Evolutionary conservation across 768 basidiomycete genomes (phyloP), one percentile per base, ranked within the genome.

Genomic region (Psilocybe tampanensis): DNA sequence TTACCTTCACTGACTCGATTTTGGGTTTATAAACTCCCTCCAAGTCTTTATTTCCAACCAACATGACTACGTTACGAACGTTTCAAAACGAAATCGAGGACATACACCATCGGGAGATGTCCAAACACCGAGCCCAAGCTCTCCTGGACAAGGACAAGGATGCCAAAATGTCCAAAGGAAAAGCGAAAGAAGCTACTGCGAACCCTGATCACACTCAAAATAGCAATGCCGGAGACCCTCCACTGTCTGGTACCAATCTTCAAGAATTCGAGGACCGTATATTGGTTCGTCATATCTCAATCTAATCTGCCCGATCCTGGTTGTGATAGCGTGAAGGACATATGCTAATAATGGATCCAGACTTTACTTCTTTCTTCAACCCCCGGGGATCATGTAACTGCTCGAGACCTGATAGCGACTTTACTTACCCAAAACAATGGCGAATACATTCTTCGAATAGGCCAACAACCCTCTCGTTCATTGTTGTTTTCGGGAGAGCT

Each of bases 81-180:
- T 87, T 88, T 64, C 90, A 93, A 70, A 80, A 72, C 64, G 89
- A 91, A 72, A 93, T 92, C 59, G 86, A 92, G 59, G 83, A 89
- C 61, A 88, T 92, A 64, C 84, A 85, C 56, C 76, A 81, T 62
- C 83, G 86, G 48, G 89, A 91, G 71, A 73, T 84, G 44, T 73
- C 79, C 26, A 90, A 82, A 70, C 86, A 90, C 61, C 82, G 88
- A 39, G 63, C 71, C 9, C 75, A 76, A 13, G 60, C 68, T 63
- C 57, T 51, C 21, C 56, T 64, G 8, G 70, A 74, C 58, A 74
- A 72, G 59, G 72, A 75, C 55, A 77, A 73, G 44, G 66, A 72
- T 23, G 58, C 64, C 60, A 74, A 68, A 66, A 73, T 59, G 44
- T 60, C 65, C 21, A 81, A 79, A 61, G 74, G 77, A 54, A 82